Conservation (phyloP, 257 asterid species). For the Nicotiana sylvestris region DNA sequence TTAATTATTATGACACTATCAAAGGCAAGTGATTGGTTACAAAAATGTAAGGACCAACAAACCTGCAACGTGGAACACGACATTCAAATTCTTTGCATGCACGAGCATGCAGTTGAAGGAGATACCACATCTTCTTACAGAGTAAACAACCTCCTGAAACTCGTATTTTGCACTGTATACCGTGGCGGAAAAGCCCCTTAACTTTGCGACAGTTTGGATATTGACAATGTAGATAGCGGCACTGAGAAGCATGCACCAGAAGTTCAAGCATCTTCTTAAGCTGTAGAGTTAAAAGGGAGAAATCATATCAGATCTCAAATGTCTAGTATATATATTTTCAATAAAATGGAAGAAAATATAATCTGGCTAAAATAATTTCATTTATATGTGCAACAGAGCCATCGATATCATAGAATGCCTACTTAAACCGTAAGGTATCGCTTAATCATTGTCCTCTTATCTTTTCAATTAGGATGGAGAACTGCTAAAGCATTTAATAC, state of each 20-base stretch:
- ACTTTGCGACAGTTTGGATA: conserved; percentile 94
- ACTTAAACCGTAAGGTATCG: background rate
- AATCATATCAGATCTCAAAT: conserved; percentile 13
- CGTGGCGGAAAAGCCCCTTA: conserved; percentile 98
- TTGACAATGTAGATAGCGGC: conserved; percentile 69
- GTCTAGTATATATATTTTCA: background rate
- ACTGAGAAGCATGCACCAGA: conserved; percentile 93
- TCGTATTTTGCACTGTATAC: conserved; percentile 73
- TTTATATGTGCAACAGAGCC: background rate
- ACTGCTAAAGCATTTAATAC: background rate
- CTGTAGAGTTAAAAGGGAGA: conserved; percentile 45
- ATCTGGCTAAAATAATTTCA: background rate
- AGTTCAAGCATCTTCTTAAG: conserved; percentile 96
- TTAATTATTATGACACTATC: background rate
- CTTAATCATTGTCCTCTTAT: background rate
- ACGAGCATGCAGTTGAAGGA: conserved; percentile 96
- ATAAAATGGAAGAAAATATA: background rate
- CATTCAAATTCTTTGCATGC: conserved; percentile 92
- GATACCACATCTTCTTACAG: conserved; percentile 99
- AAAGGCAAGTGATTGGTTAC: background rate
- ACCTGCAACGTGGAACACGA: conserved; percentile 99
- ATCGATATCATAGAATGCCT: background rate
- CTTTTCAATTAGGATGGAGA: background rate
- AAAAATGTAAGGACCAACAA: conserved; percentile 17
- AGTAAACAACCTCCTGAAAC: conserved; percentile 89